Conservation (phyloP, 2,329 filamentous ascomycete species). For the Exophiala phaeomuriformis region DNA sequence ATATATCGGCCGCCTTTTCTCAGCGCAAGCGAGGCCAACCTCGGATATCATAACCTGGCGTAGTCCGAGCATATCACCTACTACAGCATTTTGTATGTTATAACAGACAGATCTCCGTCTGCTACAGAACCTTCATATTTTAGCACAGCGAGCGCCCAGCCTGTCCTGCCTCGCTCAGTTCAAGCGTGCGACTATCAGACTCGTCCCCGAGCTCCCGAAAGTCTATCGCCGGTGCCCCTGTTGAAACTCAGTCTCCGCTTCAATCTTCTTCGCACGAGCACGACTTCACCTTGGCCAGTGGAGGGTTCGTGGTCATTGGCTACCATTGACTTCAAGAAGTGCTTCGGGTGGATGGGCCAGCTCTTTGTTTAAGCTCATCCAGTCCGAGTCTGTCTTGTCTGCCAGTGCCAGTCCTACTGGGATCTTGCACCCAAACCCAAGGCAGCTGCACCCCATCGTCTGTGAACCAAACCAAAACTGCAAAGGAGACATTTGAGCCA, state of each 20-base stretch:
- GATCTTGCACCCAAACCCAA: neutral
- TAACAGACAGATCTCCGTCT: neutral
- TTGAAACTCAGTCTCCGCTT: neutral
- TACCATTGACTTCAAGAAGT: neutral
- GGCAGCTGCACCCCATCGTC: neutral
- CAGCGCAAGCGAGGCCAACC: neutral
- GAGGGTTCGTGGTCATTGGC: neutral
- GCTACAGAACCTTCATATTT: neutral
- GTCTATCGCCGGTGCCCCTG: constrained; percentile 1
- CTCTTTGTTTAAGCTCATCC: neutral
- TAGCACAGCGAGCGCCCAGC: neutral
- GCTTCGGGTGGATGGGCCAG: neutral
- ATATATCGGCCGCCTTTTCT: neutral
- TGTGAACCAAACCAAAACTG: neutral
- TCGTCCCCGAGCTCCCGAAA: constrained; percentile 6
- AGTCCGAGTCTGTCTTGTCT: neutral
- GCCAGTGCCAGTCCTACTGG: too few relatives aligned
- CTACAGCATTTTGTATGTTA: neutral
- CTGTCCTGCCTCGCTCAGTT: neutral
- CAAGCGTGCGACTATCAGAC: constrained; percentile 1
- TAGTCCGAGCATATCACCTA: neutral
- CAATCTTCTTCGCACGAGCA: neutral
- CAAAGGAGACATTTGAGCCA: neutral
- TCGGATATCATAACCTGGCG: neutral
- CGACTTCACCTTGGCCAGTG: neutral